Base-by-base conservation (phyloP, 805 yeast species). In the Wickerhamomyces bovis region DNA sequence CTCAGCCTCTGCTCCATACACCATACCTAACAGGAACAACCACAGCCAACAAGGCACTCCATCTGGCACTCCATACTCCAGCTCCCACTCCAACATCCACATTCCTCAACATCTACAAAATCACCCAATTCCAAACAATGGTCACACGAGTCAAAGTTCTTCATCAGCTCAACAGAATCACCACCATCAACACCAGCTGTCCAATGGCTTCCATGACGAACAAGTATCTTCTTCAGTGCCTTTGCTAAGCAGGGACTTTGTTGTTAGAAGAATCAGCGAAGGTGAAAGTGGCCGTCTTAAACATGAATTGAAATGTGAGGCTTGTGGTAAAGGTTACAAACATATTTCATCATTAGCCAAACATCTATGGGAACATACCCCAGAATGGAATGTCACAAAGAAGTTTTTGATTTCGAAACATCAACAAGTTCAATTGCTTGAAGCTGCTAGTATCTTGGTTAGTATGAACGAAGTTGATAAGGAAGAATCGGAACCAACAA, bases 351-450 rank as follows among this genome's bases (percentile, higher is more conserved):
- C 90, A n/a, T 72, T 87, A 49, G 94, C 95, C 3, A 87, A 87
- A 64, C 95, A 87, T 66, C 67, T 88, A 36, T 88, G 96, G 96
- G 96, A 88, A 61, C 96, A 88, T 63, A 88, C 96, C 0, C 95
- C 96, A 0, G 96, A 89, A 61, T 88, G 96, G 96, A 85, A 81
- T 57, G 83, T 83, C 62, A 89, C 96, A 4, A 83, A 86, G 54
- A 85, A 85, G 62, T 69, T 88, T 45, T 70, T 84, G 33, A 86
- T 89, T 33, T 82, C 62, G 2, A 57, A 57, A 35, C 62, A 57
- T 41, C 62, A 57, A 39, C 60, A 57, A 31, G 59, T 57, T 1
- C 62, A 57, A 23, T 39, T 57, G 6, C 45, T 57, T 6, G 62
- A 57, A 36, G 62, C 60, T 21, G 62, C 62, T 7, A 54, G 59